Percentiles rank a stretch among this genome's conserved stretches.
Conservation (phyloP, 2,329 filamentous ascomycete species). For the Hymenoscyphus salicellus region DNA sequence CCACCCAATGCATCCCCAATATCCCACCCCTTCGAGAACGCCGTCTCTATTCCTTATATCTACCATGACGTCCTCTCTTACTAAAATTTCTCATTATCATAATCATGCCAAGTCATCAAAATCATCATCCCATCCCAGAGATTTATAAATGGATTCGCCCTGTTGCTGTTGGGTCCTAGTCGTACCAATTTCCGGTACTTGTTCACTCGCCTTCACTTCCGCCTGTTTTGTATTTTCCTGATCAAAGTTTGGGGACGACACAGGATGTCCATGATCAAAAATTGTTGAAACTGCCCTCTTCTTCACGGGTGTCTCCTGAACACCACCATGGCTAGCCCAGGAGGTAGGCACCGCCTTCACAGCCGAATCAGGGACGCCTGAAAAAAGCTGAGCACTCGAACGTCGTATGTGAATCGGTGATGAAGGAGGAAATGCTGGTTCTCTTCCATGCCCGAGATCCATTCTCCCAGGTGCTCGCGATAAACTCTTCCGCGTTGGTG, state of each 20-base stretch:
- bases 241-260: conserved; percentile 13
- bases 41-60: conserved; percentile 1
- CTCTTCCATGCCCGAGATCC: neutral
- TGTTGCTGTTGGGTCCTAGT: conserved; percentile 9
- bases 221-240: conserved; percentile 23
- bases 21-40: neutral
- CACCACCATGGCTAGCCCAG: conserved; percentile 13
- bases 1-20: neutral
- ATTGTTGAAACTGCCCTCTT: neutral
- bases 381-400: conserved; percentile 31
- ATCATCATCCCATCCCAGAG: conserved; percentile 40
- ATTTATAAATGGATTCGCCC: conserved; percentile 36
- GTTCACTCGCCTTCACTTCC: neutral
- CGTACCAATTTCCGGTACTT: neutral
- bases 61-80: neutral
- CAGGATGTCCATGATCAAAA: conserved; percentile 24
- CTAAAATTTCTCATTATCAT: conserved; percentile 6
- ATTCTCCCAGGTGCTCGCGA: neutral
- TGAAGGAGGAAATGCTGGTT: conserved; percentile 21
- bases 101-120: conserved; percentile 32
- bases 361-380: conserved; percentile 25
- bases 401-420: conserved; percentile 30
- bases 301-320: conserved; percentile 30
- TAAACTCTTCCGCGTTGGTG: conserved; percentile 27
- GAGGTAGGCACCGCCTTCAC: conserved; percentile 13